Conservation (phyloP, 2,329 filamentous ascomycete genomes). For the Amauroascus verrucosus region DNA sequence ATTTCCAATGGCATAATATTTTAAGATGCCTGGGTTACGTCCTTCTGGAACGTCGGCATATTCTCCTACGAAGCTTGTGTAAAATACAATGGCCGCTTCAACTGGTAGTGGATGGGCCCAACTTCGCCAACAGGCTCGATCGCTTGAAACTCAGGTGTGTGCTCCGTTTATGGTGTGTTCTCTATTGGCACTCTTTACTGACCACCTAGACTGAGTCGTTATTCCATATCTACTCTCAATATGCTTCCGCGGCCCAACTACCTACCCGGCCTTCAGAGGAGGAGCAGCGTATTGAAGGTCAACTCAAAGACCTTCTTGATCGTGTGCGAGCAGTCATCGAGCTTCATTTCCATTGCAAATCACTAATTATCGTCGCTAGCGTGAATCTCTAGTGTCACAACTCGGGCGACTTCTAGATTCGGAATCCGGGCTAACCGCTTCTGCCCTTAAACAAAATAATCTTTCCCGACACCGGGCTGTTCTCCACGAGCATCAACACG, state of each 20-base stretch:
- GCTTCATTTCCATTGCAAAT: neutral
- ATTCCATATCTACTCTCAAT: conserved; percentile 72
- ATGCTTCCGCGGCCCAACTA: conserved; percentile 67
- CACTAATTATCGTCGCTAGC: conserved; percentile 40
- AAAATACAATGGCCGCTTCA: conserved; percentile 42
- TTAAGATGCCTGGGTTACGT: neutral
- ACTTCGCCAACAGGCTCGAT: conserved; percentile 81
- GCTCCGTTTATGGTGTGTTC: neutral
- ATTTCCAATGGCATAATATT: neutral
- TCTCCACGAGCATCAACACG: conserved; percentile 72
- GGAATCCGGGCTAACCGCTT: conserved; percentile 74
- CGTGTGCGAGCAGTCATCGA: conserved; percentile 46
- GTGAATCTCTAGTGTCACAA: conserved; percentile 70
- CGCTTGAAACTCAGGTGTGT: conserved; percentile 76
- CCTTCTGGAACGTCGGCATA: neutral
- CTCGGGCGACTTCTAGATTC: conserved; percentile 85
- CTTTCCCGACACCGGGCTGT: conserved; percentile 84
- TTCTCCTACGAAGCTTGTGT: neutral
- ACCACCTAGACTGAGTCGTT: conserved; percentile 60
- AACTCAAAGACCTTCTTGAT: conserved; percentile 73
- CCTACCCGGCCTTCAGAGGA: conserved; percentile 76
- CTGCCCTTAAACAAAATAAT: conserved; percentile 94
- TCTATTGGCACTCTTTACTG: conserved; percentile 8
- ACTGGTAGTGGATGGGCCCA: conserved; percentile 75
- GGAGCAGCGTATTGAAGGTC: conserved; percentile 66